A percentile compares a stretch with the other conserved stretches of the same genome.
These are phyloP conservation scores for Sporothrix euskadiensis DNA, from an alignment of 2,329 filamentous ascomycete species.

Conservation along the genomic window DNA sequence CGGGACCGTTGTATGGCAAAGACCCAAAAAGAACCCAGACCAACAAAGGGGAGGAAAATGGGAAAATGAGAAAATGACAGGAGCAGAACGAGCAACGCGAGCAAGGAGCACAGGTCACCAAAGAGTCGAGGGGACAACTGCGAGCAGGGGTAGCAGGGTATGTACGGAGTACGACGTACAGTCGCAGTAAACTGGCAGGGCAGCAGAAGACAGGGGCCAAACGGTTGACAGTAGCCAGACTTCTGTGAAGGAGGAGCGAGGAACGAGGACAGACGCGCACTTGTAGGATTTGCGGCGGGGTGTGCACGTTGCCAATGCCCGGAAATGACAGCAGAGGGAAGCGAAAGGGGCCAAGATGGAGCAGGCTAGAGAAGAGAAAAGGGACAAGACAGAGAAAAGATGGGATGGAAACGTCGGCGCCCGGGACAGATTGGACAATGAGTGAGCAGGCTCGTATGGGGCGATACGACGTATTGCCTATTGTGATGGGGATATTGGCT, in stretches of 20 bases:
- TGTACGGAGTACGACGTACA: too few relatives aligned
- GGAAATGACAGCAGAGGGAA: background rate
- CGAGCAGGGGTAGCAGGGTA: background rate
- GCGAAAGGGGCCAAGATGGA: background rate
- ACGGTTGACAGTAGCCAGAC: background rate
- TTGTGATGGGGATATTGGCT: conserved; percentile 24
- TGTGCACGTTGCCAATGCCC: background rate
- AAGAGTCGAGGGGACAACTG: background rate
- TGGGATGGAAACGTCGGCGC: conserved; percentile 18
- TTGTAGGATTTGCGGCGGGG: conserved; percentile 12
- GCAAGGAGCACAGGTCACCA: background rate
- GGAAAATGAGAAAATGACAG: background rate
- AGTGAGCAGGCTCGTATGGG: conserved; percentile 14
- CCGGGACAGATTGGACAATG: background rate
- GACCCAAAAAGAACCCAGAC: background rate
- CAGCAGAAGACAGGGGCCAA: background rate
- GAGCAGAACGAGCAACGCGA: background rate
- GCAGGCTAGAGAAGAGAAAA: background rate
- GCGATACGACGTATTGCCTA: conserved; percentile 16
- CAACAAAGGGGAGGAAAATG: background rate
- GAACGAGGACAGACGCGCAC: background rate
- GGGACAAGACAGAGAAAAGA: background rate
- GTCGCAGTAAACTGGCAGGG: background rate
- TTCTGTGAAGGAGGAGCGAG: background rate
- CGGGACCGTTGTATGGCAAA: conserved; percentile 16